Evolutionary conservation across 192 early-diverging fungal species (phyloP).

Genomic region (Podila epigama): DNA sequence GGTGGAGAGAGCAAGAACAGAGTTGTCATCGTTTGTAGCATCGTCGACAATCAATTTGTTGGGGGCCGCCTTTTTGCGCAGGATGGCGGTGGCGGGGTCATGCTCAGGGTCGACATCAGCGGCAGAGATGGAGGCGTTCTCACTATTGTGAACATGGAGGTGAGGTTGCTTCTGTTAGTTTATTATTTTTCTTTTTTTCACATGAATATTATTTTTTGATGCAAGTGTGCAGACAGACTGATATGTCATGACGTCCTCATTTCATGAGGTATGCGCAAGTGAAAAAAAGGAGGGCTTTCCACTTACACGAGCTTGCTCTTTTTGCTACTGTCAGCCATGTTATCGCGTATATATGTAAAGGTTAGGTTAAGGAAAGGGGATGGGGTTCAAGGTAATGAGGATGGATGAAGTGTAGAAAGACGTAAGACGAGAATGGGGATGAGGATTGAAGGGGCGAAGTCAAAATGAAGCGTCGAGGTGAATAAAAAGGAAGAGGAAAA

Average conservation of each 20-base stretch:
- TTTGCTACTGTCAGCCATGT: constrained; percentile 39
- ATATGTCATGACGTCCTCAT: not conserved
- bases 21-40: constrained; percentile 97
- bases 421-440: not conserved
- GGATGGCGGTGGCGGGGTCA: constrained; percentile 94
- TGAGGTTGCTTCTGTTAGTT: not conserved
- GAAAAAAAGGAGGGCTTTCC: no score
- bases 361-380: not conserved
- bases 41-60: constrained; percentile 99
- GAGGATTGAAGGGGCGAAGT: no score
- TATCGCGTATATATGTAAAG: not conserved
- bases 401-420: not conserved
- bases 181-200: not conserved
- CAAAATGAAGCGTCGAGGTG: not conserved
- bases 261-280: not conserved
- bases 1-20: constrained; percentile 87
- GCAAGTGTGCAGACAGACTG: no score
- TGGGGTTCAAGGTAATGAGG: no score
- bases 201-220: not conserved
- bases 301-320: constrained; percentile 48
- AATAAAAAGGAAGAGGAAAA: not conserved
- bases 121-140: constrained; percentile 62
- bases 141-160: constrained; percentile 27
- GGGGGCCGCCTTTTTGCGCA: constrained; percentile 93
- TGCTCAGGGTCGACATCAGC: constrained; percentile 65